These are phyloP conservation scores for Sporobolomyces pararoseus DNA, from an alignment of 768 basidiomycete species.

Conservation along the genomic window DNA sequence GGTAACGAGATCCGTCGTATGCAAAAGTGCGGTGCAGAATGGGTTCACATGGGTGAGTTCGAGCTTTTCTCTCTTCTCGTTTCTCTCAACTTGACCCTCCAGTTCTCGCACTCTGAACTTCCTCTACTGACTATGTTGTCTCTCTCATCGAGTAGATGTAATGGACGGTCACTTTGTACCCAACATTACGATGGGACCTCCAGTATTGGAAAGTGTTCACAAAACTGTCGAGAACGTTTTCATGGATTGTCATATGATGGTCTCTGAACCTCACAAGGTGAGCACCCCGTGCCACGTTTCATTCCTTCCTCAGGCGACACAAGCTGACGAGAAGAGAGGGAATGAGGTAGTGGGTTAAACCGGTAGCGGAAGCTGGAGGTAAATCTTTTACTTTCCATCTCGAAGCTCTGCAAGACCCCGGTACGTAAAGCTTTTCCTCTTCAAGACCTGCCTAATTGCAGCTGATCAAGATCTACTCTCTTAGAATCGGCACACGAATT, in stretches of 20 bases:
- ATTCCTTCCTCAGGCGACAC: neutral
- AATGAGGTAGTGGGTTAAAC: slow-evolving; percentile 77
- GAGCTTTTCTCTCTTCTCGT: neutral
- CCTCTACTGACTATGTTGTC: no score
- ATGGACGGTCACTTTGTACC: slow-evolving; percentile 99
- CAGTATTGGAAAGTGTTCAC: slow-evolving; percentile 75
- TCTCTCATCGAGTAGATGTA: slow-evolving; percentile 70
- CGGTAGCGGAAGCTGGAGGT: slow-evolving; percentile 92
- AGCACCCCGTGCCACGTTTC: neutral
- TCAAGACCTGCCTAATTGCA: no score
- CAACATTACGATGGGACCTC: slow-evolving; percentile 92
- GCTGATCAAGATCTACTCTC: no score
- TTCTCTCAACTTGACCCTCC: neutral
- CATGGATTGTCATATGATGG: slow-evolving; percentile 99
- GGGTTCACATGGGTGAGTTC: slow-evolving; percentile 89
- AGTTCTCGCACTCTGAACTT: no score
- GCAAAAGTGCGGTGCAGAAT: slow-evolving; percentile 86
- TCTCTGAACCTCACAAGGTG: slow-evolving; percentile 83
- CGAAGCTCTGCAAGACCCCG: slow-evolving; percentile 70
- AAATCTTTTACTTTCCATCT: slow-evolving; percentile 93
- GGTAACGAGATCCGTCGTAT: slow-evolving; percentile 93
- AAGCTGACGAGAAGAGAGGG: no score
- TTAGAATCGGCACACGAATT: slow-evolving; percentile 60
- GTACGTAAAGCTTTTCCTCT: no score
- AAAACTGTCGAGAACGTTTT: slow-evolving; percentile 89